Conservation (phyloP, 2,329 filamentous ascomycete genomes). For the Daldinia eschscholtzii region DNA sequence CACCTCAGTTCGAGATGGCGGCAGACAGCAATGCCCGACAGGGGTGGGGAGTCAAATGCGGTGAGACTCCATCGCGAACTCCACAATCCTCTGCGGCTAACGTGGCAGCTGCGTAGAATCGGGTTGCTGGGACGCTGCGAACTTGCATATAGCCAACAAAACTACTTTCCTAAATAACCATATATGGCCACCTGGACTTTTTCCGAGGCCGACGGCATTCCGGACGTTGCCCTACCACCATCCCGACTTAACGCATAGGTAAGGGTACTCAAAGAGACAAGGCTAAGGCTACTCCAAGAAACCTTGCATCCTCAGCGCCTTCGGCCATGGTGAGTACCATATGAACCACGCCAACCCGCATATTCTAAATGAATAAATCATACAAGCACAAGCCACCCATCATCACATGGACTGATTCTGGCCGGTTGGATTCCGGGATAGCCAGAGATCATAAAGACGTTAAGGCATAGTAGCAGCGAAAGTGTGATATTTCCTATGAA, state of each 20-base stretch:
- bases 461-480: constrained; percentile 10
- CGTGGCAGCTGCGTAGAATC: constrained; percentile 11
- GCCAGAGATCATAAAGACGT: not conserved
- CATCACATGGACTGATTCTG: constrained; percentile 1
- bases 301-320: constrained; percentile 11
- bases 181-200: constrained; percentile 2
- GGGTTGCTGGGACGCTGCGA: constrained; percentile 3
- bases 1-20: constrained; percentile 5
- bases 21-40: constrained; percentile 1
- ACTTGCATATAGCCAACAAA: constrained; percentile 13
- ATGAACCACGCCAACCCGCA: constrained; percentile 8
- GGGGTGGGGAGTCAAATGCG: not conserved
- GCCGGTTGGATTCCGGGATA: not conserved
- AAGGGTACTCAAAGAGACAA: not conserved
- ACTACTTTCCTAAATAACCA: not conserved
- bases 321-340: constrained; percentile 2
- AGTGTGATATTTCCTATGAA: constrained; percentile 34
- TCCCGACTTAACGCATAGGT: not conserved
- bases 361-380: constrained; percentile 6
- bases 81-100: constrained; percentile 4
- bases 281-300: not conserved
- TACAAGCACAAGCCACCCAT: not conserved
- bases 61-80: constrained; percentile 7
- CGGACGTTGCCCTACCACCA: not conserved
- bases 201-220: constrained; percentile 2